Conservation (phyloP, 2,329 filamentous ascomycete species). For the Botrytis deweyae region DNA sequence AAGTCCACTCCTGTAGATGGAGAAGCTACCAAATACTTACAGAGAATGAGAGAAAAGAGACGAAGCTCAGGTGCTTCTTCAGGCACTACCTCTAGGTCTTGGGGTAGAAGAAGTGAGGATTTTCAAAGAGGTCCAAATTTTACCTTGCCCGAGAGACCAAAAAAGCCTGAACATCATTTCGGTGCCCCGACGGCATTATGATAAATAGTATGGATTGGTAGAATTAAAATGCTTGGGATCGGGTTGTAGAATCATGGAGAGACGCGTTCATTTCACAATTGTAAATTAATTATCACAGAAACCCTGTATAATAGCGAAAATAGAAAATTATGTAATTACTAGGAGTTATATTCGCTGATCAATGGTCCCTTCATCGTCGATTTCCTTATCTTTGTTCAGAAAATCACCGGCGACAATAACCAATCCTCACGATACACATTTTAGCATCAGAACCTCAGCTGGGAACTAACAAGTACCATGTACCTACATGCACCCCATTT, state of each 20-base stretch:
- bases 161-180: slow-evolving; percentile 7
- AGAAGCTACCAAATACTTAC: slow-evolving; percentile 19
- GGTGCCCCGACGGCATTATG: not conserved
- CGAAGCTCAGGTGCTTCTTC: slow-evolving; percentile 6
- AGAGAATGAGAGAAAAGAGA: slow-evolving; percentile 12
- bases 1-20: not conserved
- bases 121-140: not conserved
- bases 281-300: not conserved
- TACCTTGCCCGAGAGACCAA: not conserved
- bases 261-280: not conserved
- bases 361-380: not conserved
- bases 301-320: not conserved
- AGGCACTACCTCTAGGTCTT: not conserved
- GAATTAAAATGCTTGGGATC: not conserved
- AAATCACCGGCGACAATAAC: not conserved
- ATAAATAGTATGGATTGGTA: not conserved
- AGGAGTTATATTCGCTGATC: not conserved
- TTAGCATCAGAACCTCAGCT: not conserved
- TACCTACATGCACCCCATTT: not conserved
- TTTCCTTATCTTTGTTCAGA: not conserved
- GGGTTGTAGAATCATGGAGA: not conserved
- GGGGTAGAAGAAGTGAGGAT: slow-evolving; percentile 3
- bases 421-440: not conserved
- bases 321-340: not conserved
- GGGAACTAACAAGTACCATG: not conserved